Base-by-base conservation (phyloP, 345 rosid species). In the Salix dunnii region DNA sequence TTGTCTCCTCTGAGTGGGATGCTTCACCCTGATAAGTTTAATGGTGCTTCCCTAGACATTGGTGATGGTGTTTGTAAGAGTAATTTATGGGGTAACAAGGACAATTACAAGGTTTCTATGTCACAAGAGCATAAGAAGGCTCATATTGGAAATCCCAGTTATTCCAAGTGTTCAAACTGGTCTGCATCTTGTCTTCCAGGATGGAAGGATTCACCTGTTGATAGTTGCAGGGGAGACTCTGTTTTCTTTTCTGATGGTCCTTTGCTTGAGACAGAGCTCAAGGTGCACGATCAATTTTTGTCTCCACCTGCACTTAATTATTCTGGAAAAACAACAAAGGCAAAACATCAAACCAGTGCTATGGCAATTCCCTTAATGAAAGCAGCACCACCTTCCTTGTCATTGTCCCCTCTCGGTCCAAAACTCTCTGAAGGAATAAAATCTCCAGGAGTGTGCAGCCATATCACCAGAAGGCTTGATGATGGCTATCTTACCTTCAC, bases 331-430 rank as follows among this genome's bases (percentile, higher is more conserved):
- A 68, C 84, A 73, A 77, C 67, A 66, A 83, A 78, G 81, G 76
- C 75, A 38, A 79, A 84, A 73, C 80, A 88, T 42, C 76, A 42
- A 77, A 85, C 83, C 82, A 83, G 84, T 71, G 76, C 80, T 11
- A 65, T 77, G 65, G 85, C 85, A 53, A 84, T 89, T 78, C 82
- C 93, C 69, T 80, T 77, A 74, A 69, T 77, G 55, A 81, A 73
- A 69, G 68, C 71, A 5, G 71, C 68, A 25, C 85, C 87, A 48
- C 82, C 98, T 42, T 86, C 90, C 73, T 89, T 84, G 55, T 90
- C 94, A 42, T 81, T 90, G 67, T 95, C 99, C 42, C 99, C 97
- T 55, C 96, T 95, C 77, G 97, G 99, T 81, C 97, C 96, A 31
- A 93, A 82, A 78, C 85, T 87, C 77, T 81, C 88, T 71, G 92